Evolutionary conservation across 805 yeast species (phyloP), one percentile per base, ranked within the genome.

Genomic region (Lachancea lanzarotensis): DNA sequence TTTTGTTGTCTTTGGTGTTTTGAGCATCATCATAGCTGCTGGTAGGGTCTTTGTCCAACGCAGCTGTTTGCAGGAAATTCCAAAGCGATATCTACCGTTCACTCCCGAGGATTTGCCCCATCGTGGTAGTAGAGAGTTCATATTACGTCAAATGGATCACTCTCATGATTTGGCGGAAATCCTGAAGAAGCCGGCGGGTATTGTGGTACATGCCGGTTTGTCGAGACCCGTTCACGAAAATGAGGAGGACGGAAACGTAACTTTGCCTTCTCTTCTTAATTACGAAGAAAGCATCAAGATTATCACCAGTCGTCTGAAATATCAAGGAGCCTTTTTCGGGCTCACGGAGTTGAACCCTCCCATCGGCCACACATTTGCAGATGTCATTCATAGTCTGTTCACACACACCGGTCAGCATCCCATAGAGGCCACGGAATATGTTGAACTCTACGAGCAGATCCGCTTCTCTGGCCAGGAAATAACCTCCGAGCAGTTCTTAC

Each of bases 21-120:
- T 74, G 6, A 65, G 79, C 3, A 50, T 80, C 0, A 49, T 78
- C 1, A 60, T 84, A 16, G 77, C 79, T 51, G 65, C 83, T 17
- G 66, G 77, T 32, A 71, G 98, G 45, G 66, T 87, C 7, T 68
- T 80, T 45, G 72, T 75, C 19, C 71, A 75, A 45, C 71, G 82
- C 46, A 71, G 78, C 42, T 69, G 81, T 40, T 57, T 89, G 49
- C 76, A 78, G 47, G 93, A 84, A 52, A 84, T 90, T 16, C 97
- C 97, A 0, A 76, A 83, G 49, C 67, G 78, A 17, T 88, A 87
- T 60, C 72, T 89, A 22, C 90, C 95, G 1, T 70, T 78, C 15
- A 75, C 79, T 26, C 64, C 71, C 6, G 80, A 75, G 47, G 87
- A 82, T 54, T 60, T 82, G 34, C 81, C 85, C 1, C 62, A 61